Base-by-base conservation (phyloP, 495 filamentous ascomycete species). In the Letharia columbiana region DNA sequence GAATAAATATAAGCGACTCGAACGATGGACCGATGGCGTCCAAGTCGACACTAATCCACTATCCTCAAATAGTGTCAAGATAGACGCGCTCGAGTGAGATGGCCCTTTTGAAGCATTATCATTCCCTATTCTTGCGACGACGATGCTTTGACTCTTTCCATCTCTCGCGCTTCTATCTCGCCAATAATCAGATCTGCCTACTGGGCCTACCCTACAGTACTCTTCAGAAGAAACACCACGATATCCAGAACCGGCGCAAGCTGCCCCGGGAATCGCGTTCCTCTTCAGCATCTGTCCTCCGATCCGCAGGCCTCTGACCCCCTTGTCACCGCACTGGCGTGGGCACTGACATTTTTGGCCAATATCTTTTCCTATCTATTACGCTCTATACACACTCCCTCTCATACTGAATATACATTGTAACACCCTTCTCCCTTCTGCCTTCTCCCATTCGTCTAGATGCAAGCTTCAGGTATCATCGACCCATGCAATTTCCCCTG, bases 11-110 rank as follows among this genome's bases (percentile, higher is more conserved):
- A 33, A 57, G 49, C 49, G 49, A 52, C 49, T 52, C 49, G 49
- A 57, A 15, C 54, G 54, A 57, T 57, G 31, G 54, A 57, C 7
- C 15, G 15, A 57, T 9, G 54, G 54, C 52, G 33, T 37, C 54
- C 54, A 57, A 57, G 58, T 66, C 64, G 42, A 61, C 58, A n/a
- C 40, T 33, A 59, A 57, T 37, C 50, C 52, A 60, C 39, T 65
- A 65, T 41, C 17, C 63, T 56, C 63, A 4, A 54, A 41, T 66
- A 56, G 64, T 66, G 59, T 40, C 35, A 33, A 58, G 40, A 66
- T 61, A 66, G 64, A 66, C 64, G 64, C 64, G 64, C 64, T 66
- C 64, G 64, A 66, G 59, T 61, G 64, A 66, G n/a, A 66, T 52
- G 64, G 59, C 49, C 64, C 31, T 61, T 45, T 50, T 54, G 64